Conservation (phyloP, 345 rosid genomes). For the Murraya koenigii region DNA sequence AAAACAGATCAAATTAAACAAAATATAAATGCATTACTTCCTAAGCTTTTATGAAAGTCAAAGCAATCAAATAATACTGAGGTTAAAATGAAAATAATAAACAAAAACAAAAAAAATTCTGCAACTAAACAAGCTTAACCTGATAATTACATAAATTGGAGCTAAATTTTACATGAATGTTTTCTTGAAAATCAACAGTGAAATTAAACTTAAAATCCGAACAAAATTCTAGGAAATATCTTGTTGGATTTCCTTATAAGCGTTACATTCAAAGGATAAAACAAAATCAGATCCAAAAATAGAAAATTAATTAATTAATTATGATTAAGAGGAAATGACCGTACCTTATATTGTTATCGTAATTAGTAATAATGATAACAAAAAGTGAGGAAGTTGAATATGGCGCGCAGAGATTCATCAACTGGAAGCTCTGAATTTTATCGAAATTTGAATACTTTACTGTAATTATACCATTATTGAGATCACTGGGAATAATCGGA, state of each 20-base stretch:
- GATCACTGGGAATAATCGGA: neutral
- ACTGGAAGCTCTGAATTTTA: neutral
- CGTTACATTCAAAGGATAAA: neutral
- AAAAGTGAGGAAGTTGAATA: neutral
- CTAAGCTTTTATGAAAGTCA: neutral
- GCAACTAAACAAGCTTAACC: neutral
- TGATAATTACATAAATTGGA: neutral
- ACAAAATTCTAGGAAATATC: neutral
- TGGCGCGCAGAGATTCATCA: neutral
- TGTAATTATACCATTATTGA: neutral
- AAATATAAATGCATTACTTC: neutral
- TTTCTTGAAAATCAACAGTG: neutral
- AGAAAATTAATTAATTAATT: neutral
- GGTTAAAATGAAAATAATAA: neutral
- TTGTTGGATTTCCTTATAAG: neutral
- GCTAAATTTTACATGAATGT: neutral
- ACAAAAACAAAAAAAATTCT: neutral
- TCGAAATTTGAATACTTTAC: neutral
- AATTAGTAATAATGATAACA: neutral
- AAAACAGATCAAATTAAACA: neutral
- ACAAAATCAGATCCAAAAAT: slow-evolving; percentile 7
- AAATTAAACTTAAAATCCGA: neutral
- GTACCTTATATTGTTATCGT: neutral
- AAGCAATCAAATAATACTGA: neutral
- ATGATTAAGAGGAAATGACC: neutral